These are phyloP conservation scores for Cubamyces sp. DNA, from an alignment of 768 basidiomycete species.

Conservation along the genomic window DNA sequence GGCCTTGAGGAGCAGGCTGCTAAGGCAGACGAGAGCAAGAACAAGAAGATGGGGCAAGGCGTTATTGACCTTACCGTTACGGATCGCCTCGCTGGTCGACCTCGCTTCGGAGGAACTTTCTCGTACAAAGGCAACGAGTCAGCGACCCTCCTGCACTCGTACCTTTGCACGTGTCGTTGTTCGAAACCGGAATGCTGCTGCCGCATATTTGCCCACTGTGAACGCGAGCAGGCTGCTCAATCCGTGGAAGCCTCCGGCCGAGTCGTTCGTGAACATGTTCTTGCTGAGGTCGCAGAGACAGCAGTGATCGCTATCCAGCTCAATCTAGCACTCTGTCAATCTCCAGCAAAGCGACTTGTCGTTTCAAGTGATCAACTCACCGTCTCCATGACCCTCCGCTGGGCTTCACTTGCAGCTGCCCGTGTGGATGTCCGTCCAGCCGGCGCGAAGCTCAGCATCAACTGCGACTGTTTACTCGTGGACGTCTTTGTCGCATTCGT, in stretches of 20 bases:
- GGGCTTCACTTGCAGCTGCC: conserved; percentile 71
- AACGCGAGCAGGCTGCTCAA: too few species aligned
- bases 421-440: conserved; percentile 56
- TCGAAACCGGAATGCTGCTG: too few species aligned
- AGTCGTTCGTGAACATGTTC: too few species aligned
- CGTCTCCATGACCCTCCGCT: conserved; percentile 56
- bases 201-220: too few species aligned
- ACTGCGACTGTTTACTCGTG: conserved; percentile 45
- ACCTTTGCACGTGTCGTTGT: too few species aligned
- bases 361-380: conserved; percentile 36
- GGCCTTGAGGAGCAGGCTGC: conserved; percentile 84
- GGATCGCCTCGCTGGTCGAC: conserved; percentile 93
- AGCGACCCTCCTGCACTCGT: too few species aligned
- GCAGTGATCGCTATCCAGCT: conserved; percentile 31
- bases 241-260: too few species aligned
- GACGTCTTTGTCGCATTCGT: conserved; percentile 33
- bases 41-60: conserved; percentile 82
- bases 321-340: conserved; percentile 18
- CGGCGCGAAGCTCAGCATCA: conserved; percentile 67
- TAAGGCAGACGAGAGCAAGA: conserved; percentile 80
- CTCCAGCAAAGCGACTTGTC: not conserved
- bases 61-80: conserved; percentile 93
- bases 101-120: conserved; percentile 83
- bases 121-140: too few species aligned
- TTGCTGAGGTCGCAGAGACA: too few species aligned